These are phyloP conservation scores for Fomitopsis pinicola DNA, from an alignment of 1,284 basidiomycete species.

Conservation along the genomic window DNA sequence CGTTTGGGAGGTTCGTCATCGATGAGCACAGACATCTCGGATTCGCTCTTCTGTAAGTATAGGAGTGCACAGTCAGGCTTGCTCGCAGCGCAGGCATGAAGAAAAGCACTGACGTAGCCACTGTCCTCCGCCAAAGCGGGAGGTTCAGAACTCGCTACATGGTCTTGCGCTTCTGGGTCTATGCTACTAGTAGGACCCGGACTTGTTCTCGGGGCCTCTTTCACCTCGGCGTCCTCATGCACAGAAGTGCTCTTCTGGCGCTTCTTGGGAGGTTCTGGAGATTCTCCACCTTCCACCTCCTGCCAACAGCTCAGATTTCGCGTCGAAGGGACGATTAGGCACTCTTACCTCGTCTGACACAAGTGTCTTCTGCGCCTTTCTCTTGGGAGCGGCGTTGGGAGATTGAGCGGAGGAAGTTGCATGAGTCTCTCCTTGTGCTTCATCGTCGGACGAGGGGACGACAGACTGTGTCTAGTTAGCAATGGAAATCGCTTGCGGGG, in stretches of 20 bases:
- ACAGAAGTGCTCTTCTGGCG: constrained; percentile 10
- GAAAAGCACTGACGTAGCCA: constrained; percentile 3
- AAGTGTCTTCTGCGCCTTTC: constrained; percentile 2
- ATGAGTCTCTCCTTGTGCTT: constrained; percentile 9
- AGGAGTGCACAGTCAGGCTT: too few species aligned
- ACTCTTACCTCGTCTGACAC: not conserved
- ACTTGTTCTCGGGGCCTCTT: not conserved
- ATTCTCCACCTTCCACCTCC: constrained; percentile 7
- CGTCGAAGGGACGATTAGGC: not conserved
- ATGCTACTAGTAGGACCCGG: not conserved
- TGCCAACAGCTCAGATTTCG: not conserved
- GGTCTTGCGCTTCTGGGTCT: not conserved
- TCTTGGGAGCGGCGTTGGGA: not conserved
- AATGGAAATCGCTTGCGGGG: not conserved
- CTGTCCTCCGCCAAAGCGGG: constrained; percentile 4
- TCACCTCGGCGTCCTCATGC: not conserved
- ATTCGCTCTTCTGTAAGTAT: constrained; percentile 42
- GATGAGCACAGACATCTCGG: constrained; percentile 55
- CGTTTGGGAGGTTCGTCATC: constrained; percentile 53
- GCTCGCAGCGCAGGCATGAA: not conserved
- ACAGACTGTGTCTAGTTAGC: constrained; percentile 15
- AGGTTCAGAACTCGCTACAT: not conserved
- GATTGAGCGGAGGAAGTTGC: not conserved
- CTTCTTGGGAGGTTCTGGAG: constrained; percentile 16
- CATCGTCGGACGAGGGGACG: constrained; percentile 19